Conservation (phyloP, 768 basidiomycete genomes). For the Russula sp. region DNA sequence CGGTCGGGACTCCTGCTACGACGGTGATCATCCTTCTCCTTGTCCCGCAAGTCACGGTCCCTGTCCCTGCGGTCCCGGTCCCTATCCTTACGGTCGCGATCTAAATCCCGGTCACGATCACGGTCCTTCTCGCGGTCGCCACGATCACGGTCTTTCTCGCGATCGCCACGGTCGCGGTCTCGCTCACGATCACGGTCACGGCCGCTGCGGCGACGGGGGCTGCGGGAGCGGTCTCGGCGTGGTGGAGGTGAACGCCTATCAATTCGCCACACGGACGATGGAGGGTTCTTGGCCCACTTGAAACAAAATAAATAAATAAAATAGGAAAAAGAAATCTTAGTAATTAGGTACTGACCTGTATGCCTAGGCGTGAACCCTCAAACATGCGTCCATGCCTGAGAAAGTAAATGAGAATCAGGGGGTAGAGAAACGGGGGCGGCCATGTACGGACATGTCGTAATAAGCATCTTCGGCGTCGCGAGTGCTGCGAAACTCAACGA, state of each 20-base stretch:
- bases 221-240: conserved; percentile 32
- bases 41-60: conserved; percentile 33
- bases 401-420: not conserved
- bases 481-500: conserved; percentile 74
- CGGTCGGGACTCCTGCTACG: conserved; percentile 46
- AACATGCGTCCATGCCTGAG: conserved; percentile 70
- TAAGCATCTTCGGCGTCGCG: conserved; percentile 81
- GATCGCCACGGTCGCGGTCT: conserved; percentile 21
- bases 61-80: conserved; percentile 32
- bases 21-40: conserved; percentile 35
- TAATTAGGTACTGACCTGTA: conserved; percentile 48
- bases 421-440: not conserved
- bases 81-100: conserved; percentile 21
- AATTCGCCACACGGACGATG: conserved; percentile 76
- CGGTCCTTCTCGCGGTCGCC: conserved; percentile 32
- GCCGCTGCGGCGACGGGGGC: conserved; percentile 42
- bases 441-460: conserved; percentile 59
- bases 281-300: conserved; percentile 80
- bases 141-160: conserved; percentile 29
- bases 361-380: conserved; percentile 67
- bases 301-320: not conserved
- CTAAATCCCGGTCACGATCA: conserved; percentile 21
- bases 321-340: not conserved
- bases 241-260: conserved; percentile 50
- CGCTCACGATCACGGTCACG: conserved; percentile 23